Evolutionary conservation across 1,284 basidiomycete species (phyloP), one percentile per base, ranked within the genome.

Genomic region (Laetiporus sulphureus): DNA sequence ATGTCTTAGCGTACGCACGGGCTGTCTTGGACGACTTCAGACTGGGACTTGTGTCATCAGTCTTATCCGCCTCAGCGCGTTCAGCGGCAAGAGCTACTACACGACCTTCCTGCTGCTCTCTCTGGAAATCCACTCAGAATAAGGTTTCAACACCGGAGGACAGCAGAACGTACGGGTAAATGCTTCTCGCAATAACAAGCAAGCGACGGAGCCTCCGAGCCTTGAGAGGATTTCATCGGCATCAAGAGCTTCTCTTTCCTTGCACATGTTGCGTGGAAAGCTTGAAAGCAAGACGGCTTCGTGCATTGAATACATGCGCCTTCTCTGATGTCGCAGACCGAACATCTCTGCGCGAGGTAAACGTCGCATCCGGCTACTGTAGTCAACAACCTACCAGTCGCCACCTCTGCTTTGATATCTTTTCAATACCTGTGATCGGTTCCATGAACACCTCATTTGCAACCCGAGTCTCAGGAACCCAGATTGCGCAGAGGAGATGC

Each of bases 391-490:
- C 55, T 46, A 93, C 92, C 50, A 99, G 73, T 64, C 87, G 96
- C 95, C 94, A 98, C 5, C 95, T 72, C 52, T 83, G 84, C 60
- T 94, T 97, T 3, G 88, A 83, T 33, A 99, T 90, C 51, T 71
- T 77, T 35, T 97, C 90, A 0, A 94, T 75, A 18, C 91, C 91
- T 21, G 92, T 91, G 35, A 99, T 85, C 8, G 96, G 96, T 56
- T 99, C 96, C 95, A 99, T 99, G 63, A 98, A 97, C 8, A 94
- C 87, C 5, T 93, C 84, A 60, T 99, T 99, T 24, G 86, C 85
- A 4, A 98, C 91, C 30, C 86, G 80, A 6, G 92, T 92, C 61
- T 99, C 96, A 0, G 96, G 94, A 3, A 98, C 85, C 91, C 93
- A 99, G 50, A 99, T 96, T 3, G 95, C 93, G 57, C 96, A 99